phyloP scores from a whole-genome alignment of 2,329 filamentous ascomycete species.

The Penicillium sp. region DNA sequence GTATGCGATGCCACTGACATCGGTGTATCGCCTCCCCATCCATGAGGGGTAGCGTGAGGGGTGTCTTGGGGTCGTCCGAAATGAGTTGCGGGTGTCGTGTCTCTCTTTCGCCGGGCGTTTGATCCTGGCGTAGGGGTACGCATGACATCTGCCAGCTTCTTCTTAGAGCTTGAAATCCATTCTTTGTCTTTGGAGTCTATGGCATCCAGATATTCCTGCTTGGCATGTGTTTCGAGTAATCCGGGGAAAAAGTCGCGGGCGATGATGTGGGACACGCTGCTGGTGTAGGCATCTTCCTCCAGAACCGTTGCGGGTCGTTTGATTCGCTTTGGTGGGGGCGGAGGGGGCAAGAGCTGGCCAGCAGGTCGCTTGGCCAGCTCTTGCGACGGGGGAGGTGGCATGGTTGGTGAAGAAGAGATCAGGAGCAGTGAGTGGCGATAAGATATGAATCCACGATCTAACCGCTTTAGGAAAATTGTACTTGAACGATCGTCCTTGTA shows the following conservation, averaged over 20 bases:
- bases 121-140: constrained; percentile 71
- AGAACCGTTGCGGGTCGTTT: constrained; percentile 86
- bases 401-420: constrained; percentile 15
- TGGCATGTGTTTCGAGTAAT: constrained; percentile 78
- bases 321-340: constrained; percentile 81
- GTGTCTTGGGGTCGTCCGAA: constrained; percentile 25
- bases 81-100: constrained; percentile 53
- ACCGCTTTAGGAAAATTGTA: constrained; percentile 6
- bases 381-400: constrained; percentile 31
- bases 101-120: constrained; percentile 17
- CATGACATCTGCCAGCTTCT: constrained; percentile 74
- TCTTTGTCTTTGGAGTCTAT: constrained; percentile 78
- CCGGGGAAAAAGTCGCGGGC: constrained; percentile 96
- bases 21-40: constrained; percentile 74
- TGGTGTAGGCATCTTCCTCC: constrained; percentile 91
- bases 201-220: constrained; percentile 90
- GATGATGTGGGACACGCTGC: constrained; percentile 89
- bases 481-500: background rate
- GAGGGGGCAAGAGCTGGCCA: constrained; percentile 78
- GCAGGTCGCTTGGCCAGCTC: constrained; percentile 40
- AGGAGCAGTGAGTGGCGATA: constrained; percentile 15
- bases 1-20: constrained; percentile 54
- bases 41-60: constrained; percentile 42
- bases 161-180: constrained; percentile 83
- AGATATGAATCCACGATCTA: constrained; percentile 20